These are phyloP conservation scores for Ceratonia siliqua DNA, from an alignment of 306 rosid species.

Conservation along the genomic window DNA sequence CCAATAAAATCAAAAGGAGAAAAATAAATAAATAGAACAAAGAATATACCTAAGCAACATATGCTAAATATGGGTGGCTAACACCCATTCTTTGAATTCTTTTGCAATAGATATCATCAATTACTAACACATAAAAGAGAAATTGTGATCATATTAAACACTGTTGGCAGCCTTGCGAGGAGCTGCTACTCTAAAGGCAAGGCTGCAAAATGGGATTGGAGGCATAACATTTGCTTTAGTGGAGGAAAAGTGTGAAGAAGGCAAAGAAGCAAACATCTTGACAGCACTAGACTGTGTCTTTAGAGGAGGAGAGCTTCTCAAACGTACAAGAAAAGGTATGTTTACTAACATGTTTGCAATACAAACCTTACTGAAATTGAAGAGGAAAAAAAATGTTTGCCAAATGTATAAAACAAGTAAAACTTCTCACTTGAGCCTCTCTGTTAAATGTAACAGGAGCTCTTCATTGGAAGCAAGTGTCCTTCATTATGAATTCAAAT, in stretches of 20 bases:
- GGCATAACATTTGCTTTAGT: constrained; percentile 53
- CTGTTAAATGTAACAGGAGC: constrained; percentile 60
- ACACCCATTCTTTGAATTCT: not conserved
- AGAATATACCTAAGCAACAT: not conserved
- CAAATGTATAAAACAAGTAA: constrained; percentile 1
- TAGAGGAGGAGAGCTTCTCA: constrained; percentile 87
- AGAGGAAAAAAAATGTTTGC: not conserved
- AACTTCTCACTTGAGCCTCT: constrained; percentile 16
- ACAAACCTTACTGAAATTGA: not conserved
- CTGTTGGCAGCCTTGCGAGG: constrained; percentile 70
- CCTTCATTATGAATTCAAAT: constrained; percentile 73
- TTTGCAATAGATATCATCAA: not conserved
- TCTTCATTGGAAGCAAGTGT: constrained; percentile 96
- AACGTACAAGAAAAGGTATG: constrained; percentile 95
- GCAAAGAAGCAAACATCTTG: constrained; percentile 59
- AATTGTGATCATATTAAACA: constrained; percentile 8
- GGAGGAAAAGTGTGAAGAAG: constrained; percentile 65
- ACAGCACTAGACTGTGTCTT: constrained; percentile 64
- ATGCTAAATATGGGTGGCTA: not conserved
- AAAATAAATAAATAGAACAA: not conserved
- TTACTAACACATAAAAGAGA: constrained; percentile 10
- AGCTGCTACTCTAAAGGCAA: constrained; percentile 73
- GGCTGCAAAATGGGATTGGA: constrained; percentile 73
- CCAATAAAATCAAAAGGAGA: not conserved
- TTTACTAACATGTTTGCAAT: not conserved